These are phyloP conservation scores for Symbiotaphrina buchneri DNA, from an alignment of 495 filamentous ascomycete genomes.

Conservation along the genomic window DNA sequence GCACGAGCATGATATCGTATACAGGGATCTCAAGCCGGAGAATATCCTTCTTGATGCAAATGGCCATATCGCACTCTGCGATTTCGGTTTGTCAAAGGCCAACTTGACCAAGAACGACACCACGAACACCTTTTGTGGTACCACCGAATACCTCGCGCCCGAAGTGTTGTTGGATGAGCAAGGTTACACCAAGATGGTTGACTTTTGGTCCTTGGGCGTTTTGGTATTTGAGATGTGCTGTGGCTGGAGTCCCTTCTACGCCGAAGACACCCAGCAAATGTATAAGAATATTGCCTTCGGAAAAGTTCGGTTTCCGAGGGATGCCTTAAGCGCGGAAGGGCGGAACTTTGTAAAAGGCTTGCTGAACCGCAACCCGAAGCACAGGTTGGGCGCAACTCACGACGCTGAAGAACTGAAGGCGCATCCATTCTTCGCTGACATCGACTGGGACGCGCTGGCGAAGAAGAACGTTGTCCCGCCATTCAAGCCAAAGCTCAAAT, in stretches of 20 bases:
- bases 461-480: constrained; percentile 90
- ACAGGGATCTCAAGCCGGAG: constrained; percentile 76
- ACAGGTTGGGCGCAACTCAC: constrained; percentile 71
- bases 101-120: constrained; percentile 91
- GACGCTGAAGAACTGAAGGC: constrained; percentile 90
- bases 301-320: constrained; percentile 88
- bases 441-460: constrained; percentile 70
- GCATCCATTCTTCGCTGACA: constrained; percentile 84
- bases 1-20: constrained; percentile 92
- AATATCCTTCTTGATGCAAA: constrained; percentile 72
- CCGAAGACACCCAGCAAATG: constrained; percentile 98
- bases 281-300: constrained; percentile 99
- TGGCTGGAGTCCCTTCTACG: constrained; percentile 97
- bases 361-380: constrained; percentile 89
- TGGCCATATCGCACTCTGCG: constrained; percentile 66
- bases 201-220: constrained; percentile 97
- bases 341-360: constrained; percentile 96
- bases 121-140: constrained; percentile 97
- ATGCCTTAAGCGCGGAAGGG: constrained; percentile 82
- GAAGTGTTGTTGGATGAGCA: constrained; percentile 89
- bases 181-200: constrained; percentile 99
- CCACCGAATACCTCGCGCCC: constrained; percentile 90
- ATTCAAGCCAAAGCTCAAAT: constrained; percentile 93
- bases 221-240: constrained; percentile 99
- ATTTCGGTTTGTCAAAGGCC: constrained; percentile 89